phyloP scores from a whole-genome alignment of 805 yeast species.

The Lipomyces sp. region DNA sequence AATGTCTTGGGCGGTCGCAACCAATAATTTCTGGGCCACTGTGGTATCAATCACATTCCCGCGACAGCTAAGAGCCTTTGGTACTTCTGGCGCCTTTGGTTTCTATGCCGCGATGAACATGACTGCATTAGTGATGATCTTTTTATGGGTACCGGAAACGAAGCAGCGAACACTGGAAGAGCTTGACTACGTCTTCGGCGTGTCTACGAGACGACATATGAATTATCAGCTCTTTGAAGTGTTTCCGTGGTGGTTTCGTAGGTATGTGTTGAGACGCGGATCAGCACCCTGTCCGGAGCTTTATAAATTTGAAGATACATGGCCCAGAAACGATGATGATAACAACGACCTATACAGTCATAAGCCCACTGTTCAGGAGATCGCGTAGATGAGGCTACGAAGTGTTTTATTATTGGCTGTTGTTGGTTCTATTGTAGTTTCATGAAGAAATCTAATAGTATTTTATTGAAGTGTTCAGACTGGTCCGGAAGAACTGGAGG shows the following conservation, averaged over 20 bases:
- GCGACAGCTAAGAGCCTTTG: constrained; percentile 64
- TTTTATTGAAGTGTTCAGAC: too few relatives aligned
- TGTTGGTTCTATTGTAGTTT: too few relatives aligned
- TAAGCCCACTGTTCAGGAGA: too few relatives aligned
- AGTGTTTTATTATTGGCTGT: too few relatives aligned
- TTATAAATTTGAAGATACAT: too few relatives aligned
- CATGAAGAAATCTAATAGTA: too few relatives aligned
- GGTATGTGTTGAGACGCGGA: constrained; percentile 14
- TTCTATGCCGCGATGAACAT: constrained; percentile 88
- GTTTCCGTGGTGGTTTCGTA: constrained; percentile 50
- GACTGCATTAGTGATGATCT: constrained; percentile 64
- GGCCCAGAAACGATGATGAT: too few relatives aligned
- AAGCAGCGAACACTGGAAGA: constrained; percentile 65
- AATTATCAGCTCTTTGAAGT: constrained; percentile 40
- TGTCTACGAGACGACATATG: constrained; percentile 25
- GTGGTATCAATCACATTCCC: constrained; percentile 81
- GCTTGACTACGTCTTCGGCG: constrained; percentile 48
- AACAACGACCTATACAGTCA: too few relatives aligned
- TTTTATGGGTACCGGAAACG: constrained; percentile 65
- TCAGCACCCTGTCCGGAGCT: too few relatives aligned
- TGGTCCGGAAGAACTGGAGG: too few relatives aligned
- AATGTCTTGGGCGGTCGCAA: constrained; percentile 76
- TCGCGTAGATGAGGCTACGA: too few relatives aligned
- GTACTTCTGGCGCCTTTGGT: constrained; percentile 84
- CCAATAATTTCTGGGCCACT: constrained; percentile 58